Base-by-base conservation (phyloP, 2,329 filamentous ascomycete species). In the Cordyceps cicadae region DNA sequence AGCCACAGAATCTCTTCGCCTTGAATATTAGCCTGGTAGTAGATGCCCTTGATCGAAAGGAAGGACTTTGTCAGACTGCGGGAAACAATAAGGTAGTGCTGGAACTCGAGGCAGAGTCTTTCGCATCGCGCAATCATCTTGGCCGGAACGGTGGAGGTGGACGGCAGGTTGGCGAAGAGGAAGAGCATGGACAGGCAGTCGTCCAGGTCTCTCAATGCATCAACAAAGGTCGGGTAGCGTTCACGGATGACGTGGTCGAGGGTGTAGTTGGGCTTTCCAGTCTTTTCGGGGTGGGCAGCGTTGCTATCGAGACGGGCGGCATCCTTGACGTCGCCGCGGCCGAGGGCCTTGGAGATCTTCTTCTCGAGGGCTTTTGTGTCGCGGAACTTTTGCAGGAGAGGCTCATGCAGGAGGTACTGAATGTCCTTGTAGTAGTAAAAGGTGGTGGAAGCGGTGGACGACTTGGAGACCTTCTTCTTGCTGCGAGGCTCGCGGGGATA, bases 1-100 rank as follows among this genome's bases (percentile, higher is more conserved):
- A 99, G 81, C 94, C 94, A 99, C 66, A 97, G 81, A 54, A 99
- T 89, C 70, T 97, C 93, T 77, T 99, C 92, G 54, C 94, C 94
- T 74, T 97, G 91, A 64, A 99, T 95, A 56, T 88, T 97, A 26
- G 93, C 94, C 77, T 97, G 93, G 77, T 97, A 99, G 79, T 99
- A 99, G 70, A 99, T 97, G 64, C 94, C 94, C 81, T 99, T 99
- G 77, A 99, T 97, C 1, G 92, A 96, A 66, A 99, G 78, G 79
- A 99, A 99, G 0, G 92, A 96, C 79, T 97, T 97, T 70, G 90
- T 89, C 67, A 99, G 79, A 68, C 90, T 92, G 76, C 96, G 86
- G 48, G 93, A 95, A 52, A 87, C 84, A 71, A 99, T 99, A 64
- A 99, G 82, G 76, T 96, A 99, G 79, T 97, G 94, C 77, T 97